Percentiles rank a stretch among this genome's conserved stretches.
Conservation (phyloP, 2,329 filamentous ascomycete species). For the Colletotrichum theobromicola region DNA sequence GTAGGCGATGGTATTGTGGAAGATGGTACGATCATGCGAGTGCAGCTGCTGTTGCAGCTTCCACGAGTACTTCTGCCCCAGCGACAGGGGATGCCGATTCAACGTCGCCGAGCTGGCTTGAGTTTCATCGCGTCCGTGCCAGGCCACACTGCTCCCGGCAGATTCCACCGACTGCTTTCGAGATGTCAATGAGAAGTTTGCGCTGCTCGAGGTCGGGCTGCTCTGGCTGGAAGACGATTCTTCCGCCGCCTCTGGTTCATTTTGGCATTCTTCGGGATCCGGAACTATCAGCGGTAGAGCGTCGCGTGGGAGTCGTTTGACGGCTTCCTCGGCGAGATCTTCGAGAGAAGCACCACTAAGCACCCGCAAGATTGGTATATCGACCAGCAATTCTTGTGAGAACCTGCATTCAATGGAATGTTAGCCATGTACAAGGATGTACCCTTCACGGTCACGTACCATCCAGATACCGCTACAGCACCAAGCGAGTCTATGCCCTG, state of each 20-base stretch:
- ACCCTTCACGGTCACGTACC: conserved; percentile 22
- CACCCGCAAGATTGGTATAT: conserved; percentile 52
- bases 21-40: conserved; percentile 37
- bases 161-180: background rate
- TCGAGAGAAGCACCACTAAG: conserved; percentile 34
- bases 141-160: background rate
- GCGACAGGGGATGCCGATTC: background rate
- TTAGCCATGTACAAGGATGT: background rate
- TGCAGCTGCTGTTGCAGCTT: background rate
- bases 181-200: background rate
- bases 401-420: conserved; percentile 37
- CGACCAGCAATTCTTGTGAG: conserved; percentile 43
- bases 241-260: background rate
- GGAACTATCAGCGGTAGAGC: background rate
- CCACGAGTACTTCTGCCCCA: background rate
- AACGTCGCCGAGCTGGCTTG: background rate
- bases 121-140: background rate
- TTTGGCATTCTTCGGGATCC: background rate
- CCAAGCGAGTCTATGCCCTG: conserved; percentile 32
- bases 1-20: conserved; percentile 23
- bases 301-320: background rate
- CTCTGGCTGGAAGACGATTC: background rate
- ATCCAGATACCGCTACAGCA: conserved; percentile 47
- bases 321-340: conserved; percentile 13
- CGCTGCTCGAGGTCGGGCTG: background rate